Evolutionary conservation across 2,329 filamentous ascomycete species (phyloP).

Genomic region (Apiospora malaysiana): DNA sequence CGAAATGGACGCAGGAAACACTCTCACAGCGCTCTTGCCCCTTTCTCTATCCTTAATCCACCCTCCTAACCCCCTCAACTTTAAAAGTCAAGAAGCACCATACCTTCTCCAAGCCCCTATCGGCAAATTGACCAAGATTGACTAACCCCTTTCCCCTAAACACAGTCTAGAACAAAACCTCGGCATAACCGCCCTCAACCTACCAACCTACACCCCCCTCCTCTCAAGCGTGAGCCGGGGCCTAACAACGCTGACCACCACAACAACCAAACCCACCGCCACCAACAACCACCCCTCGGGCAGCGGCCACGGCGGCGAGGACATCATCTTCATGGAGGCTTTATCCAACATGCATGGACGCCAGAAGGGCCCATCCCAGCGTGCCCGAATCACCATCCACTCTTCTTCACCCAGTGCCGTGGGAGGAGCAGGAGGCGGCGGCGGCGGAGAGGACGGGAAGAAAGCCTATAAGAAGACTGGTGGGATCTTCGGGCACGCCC

Average conservation of each 20-base stretch:
- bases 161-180: conserved; percentile 18
- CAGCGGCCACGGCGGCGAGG: neutral
- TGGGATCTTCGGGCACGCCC: neutral
- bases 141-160: neutral
- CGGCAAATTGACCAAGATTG: neutral
- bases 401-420: neutral
- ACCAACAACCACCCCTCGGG: neutral
- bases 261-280: neutral
- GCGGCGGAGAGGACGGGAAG: neutral
- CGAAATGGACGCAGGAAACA: neutral
- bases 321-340: conserved; percentile 4
- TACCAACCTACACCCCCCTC: conserved; percentile 2
- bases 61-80: neutral
- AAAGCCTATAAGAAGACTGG: neutral
- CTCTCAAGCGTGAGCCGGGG: neutral
- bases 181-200: conserved; percentile 17
- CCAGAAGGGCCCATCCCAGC: neutral
- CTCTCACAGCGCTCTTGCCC: neutral
- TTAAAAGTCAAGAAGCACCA: neutral
- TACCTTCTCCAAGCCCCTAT: neutral
- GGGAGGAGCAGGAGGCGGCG: no score
- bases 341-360: conserved; percentile 18
- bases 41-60: no score
- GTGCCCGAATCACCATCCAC: neutral
- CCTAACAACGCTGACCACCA: neutral